phyloP scores from a whole-genome alignment of 2,329 filamentous ascomycete genomes.

The Ophiognomonia clavigignenti-juglandacearum region DNA sequence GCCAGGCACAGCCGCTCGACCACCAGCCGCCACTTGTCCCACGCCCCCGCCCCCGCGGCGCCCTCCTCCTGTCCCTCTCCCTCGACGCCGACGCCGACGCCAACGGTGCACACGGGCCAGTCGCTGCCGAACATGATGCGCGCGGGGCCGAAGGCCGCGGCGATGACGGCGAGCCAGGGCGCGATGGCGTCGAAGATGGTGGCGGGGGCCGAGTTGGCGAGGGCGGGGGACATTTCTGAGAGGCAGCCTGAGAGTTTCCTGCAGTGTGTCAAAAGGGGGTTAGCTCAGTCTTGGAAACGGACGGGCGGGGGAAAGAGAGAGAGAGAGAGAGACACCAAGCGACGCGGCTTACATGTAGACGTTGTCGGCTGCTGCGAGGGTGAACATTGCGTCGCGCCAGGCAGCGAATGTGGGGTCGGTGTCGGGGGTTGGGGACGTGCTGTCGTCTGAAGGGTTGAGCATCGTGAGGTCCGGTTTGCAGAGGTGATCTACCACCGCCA shows the following conservation, averaged over 20 bases:
- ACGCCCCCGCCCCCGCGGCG: constrained; percentile 45
- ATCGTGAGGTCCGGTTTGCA: constrained; percentile 78
- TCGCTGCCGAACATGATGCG: constrained; percentile 88
- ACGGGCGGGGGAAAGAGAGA: neutral
- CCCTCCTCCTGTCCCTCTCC: no score
- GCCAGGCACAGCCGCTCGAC: constrained; percentile 64
- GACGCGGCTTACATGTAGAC: constrained; percentile 86
- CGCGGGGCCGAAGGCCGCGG: constrained; percentile 65
- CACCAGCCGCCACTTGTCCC: constrained; percentile 70
- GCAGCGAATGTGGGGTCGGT: constrained; percentile 56
- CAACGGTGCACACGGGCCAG: constrained; percentile 84
- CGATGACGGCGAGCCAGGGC: constrained; percentile 68
- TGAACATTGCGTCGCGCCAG: constrained; percentile 66
- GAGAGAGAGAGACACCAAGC: no score
- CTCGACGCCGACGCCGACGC: constrained; percentile 27
- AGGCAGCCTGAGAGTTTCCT: constrained; percentile 54
- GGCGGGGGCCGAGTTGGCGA: constrained; percentile 43
- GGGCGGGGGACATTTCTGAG: constrained; percentile 64
- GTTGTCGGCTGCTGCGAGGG: constrained; percentile 57
- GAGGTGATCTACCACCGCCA: constrained; percentile 67
- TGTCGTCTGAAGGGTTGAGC: constrained; percentile 52
- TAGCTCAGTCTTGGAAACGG: no score
- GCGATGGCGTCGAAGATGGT: constrained; percentile 59
- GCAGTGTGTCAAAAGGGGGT: no score
- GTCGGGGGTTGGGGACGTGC: no score